Base-by-base conservation (phyloP, 2,329 filamentous ascomycete genomes). In the Diatrype stigma region DNA sequence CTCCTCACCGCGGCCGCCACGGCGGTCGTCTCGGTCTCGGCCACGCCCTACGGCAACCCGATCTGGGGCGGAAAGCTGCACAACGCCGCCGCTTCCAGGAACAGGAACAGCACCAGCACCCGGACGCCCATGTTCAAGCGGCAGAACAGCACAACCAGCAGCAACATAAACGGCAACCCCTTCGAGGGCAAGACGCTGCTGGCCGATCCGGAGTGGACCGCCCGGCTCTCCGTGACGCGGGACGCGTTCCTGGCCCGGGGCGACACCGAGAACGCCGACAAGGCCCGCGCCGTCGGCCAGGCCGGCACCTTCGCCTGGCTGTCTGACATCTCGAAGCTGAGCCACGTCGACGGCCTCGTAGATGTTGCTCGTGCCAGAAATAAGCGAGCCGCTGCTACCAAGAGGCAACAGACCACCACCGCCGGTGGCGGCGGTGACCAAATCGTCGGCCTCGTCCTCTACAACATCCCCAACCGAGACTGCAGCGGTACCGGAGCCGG, bases 401-500 rank as follows among this genome's bases (percentile, higher is more conserved):
- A 30, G 26, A 30, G 26, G 10, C 26, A 30, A 30, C n/a, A n/a
- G n/a, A n/a, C n/a, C n/a, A n/a, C n/a, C n/a, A n/a, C n/a, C n/a
- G n/a, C n/a, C n/a, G n/a, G n/a, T n/a, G n/a, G n/a, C n/a, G 64
- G 67, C 42, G 60, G 67, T 6, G 40, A 26, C 22, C 40, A 44
- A 21, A 26, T 44, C 40, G 22, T 44, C 40, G 40, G 40, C 26
- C 40, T 82, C 42, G 79, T 82, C 48, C 73, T 83, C 50, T 82
- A 82, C 61, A 74, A 82, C 63, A 73, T 82, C 2, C 80, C 80
- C 12, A 77, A 81, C 60, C 76, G 80, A 63, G 80, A 82, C 67
- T 83, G 80, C 58, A 73, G 78, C 26, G 79, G 79, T 3, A 72
- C 8, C 79, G 79, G 12, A 80, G 77, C 82, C 60, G 79, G 80